These are phyloP conservation scores for Spergularia marina DNA, from an alignment of 148 eudicot species.

Conservation along the genomic window DNA sequence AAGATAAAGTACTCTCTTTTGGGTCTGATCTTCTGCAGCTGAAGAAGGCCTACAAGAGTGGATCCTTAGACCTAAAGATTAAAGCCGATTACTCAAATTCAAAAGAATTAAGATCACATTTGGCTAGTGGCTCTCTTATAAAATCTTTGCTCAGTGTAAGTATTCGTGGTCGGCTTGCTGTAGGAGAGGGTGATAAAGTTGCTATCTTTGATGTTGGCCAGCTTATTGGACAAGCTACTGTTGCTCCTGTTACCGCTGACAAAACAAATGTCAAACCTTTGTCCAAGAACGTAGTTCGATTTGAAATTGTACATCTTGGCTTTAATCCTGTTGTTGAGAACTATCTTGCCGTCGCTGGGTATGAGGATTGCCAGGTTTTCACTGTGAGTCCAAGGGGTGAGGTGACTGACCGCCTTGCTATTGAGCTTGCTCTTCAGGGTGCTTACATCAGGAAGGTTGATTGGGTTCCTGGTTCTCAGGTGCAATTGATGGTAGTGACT, in stretches of 20 bases:
- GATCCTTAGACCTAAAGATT: slow-evolving; percentile 89
- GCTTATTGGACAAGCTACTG: slow-evolving; percentile 95
- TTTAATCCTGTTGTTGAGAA: slow-evolving; percentile 89
- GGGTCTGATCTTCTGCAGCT: slow-evolving; percentile 77
- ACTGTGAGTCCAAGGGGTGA: slow-evolving; percentile 96
- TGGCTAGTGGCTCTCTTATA: slow-evolving; percentile 86
- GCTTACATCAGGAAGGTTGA: slow-evolving; percentile 93
- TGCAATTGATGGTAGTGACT: slow-evolving; percentile 96
- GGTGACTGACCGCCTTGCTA: slow-evolving; percentile 92
- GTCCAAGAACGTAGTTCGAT: slow-evolving; percentile 89
- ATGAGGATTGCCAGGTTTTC: slow-evolving; percentile 98
- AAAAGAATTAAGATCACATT: slow-evolving; percentile 84
- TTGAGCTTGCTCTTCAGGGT: slow-evolving; percentile 98
- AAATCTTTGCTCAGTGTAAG: slow-evolving; percentile 95
- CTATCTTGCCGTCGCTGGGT: slow-evolving; percentile 95
- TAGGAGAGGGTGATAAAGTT: slow-evolving; percentile 98
- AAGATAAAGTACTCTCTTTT: slow-evolving; percentile 61
- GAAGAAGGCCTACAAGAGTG: slow-evolving; percentile 98
- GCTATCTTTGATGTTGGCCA: slow-evolving; percentile 99
- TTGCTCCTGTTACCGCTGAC: slow-evolving; percentile 95
- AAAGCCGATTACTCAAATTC: slow-evolving; percentile 96
- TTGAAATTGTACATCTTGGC: slow-evolving; percentile 93
- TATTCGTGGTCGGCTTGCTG: slow-evolving; percentile 94
- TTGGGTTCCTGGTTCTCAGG: slow-evolving; percentile 98
- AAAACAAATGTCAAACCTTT: slow-evolving; percentile 97